phyloP scores from a whole-genome alignment of 2,329 filamentous ascomycete genomes.

The Pleomassaria siparia region DNA sequence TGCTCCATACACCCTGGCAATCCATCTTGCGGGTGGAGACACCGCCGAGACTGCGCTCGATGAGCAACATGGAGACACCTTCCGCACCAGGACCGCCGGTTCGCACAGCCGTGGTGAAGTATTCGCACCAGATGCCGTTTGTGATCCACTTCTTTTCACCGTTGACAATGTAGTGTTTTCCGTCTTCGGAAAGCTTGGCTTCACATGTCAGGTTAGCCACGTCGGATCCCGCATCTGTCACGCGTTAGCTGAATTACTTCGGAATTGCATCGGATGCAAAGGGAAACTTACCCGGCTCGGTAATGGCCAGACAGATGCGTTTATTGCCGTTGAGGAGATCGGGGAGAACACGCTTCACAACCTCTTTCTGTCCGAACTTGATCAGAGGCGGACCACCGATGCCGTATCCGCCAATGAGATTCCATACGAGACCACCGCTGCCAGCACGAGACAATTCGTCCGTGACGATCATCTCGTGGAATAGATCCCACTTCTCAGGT shows the following conservation, averaged over 20 bases:
- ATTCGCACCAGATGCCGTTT: slow-evolving; percentile 95
- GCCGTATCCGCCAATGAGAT: slow-evolving; percentile 92
- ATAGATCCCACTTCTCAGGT: slow-evolving; percentile 92
- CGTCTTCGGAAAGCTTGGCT: slow-evolving; percentile 90
- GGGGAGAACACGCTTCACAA: slow-evolving; percentile 85
- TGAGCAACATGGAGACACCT: slow-evolving; percentile 85
- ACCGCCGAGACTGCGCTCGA: slow-evolving; percentile 81
- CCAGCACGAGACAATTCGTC: slow-evolving; percentile 89
- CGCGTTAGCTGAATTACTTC: slow-evolving; percentile 12
- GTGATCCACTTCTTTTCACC: slow-evolving; percentile 99
- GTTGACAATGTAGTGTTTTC: slow-evolving; percentile 99
- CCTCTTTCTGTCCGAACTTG: slow-evolving; percentile 84
- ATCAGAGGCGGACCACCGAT: slow-evolving; percentile 90
- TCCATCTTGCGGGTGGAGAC: slow-evolving; percentile 96
- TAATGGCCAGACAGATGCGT: slow-evolving; percentile 96
- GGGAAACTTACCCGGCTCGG: slow-evolving; percentile 63
- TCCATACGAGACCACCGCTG: slow-evolving; percentile 95
- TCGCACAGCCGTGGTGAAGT: slow-evolving; percentile 95
- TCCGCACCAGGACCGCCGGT: slow-evolving; percentile 90
- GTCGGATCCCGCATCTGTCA: slow-evolving; percentile 84
- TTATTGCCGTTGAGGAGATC: slow-evolving; percentile 90
- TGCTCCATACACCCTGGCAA: slow-evolving; percentile 96
- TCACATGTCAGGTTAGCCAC: slow-evolving; percentile 95
- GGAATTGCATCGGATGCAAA: background rate
- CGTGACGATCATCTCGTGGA: slow-evolving; percentile 95